Evolutionary conservation across 768 basidiomycete genomes (phyloP).

Genomic region (Kwoniella sp.): DNA sequence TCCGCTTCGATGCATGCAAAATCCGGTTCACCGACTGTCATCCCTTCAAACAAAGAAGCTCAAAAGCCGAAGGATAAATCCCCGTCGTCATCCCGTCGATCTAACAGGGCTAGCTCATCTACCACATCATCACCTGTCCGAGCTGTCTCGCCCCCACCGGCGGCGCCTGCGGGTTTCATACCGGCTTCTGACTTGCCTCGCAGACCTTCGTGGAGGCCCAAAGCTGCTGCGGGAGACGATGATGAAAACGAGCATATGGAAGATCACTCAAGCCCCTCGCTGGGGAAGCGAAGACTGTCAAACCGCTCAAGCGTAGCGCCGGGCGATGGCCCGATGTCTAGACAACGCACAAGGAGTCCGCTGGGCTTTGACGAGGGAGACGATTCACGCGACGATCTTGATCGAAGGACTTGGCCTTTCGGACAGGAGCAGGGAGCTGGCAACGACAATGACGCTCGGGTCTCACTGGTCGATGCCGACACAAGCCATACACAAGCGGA

Average conservation of each 20-base stretch:
- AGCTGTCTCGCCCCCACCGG: not conserved
- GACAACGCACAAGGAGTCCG: not conserved
- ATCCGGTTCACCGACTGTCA: constrained; percentile 6
- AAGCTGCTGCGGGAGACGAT: not conserved
- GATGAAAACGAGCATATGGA: not conserved
- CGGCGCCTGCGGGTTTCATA: constrained; percentile 1
- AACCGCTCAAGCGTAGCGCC: not conserved
- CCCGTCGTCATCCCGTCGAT: not conserved
- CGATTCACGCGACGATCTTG: not conserved
- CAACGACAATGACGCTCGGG: too few species aligned
- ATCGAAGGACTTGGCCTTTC: not conserved
- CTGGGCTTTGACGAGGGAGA: not conserved
- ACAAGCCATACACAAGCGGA: too few species aligned
- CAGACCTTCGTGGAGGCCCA: not conserved
- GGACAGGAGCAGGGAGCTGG: not conserved
- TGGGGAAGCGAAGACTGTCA: not conserved
- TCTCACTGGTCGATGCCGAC: too few species aligned
- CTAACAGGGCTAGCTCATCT: not conserved
- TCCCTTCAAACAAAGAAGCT: constrained; percentile 12
- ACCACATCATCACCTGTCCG: not conserved
- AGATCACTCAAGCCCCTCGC: not conserved
- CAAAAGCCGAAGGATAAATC: not conserved
- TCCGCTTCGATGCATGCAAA: constrained; percentile 8
- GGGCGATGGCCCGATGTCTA: not conserved
- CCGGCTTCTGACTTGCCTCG: not conserved